Percentiles rank a stretch among this genome's conserved stretches.
Evolutionary conservation across 805 yeast species (phyloP).

Genomic region (Yarrowia divulgata): DNA sequence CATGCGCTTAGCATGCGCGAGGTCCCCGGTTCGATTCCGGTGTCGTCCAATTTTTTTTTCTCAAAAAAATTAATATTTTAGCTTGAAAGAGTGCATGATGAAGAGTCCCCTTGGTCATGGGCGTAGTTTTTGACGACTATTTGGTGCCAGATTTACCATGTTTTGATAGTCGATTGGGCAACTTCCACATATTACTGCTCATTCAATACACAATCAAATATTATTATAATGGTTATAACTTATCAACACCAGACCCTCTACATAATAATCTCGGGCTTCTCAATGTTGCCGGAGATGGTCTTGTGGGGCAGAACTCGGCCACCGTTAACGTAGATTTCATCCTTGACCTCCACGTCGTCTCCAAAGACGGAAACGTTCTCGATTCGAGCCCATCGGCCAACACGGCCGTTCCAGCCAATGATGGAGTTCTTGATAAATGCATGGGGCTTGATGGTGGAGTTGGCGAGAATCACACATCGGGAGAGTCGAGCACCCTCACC

Average conservation of each 20-base stretch:
- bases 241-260: constrained; percentile 50
- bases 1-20: constrained; percentile 40
- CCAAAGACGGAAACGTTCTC: constrained; percentile 98
- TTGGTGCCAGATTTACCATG: no score
- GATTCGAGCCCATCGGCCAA: constrained; percentile 98
- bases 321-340: constrained; percentile 98
- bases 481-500: constrained; percentile 99
- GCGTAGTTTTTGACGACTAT: no score
- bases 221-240: constrained; percentile 33
- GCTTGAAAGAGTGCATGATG: no score
- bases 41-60: constrained; percentile 29
- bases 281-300: constrained; percentile 93
- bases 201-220: constrained; percentile 13
- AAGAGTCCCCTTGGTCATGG: no score
- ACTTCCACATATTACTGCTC: no score
- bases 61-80: no score
- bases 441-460: constrained; percentile 93
- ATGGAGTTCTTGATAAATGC: constrained; percentile 98
- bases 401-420: constrained; percentile 98
- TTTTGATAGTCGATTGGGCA: no score
- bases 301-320: constrained; percentile 99
- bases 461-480: constrained; percentile 89
- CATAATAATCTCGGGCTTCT: constrained; percentile 98
- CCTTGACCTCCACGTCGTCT: constrained; percentile 98
- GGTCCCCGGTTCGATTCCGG: constrained; percentile 40